phyloP scores from a whole-genome alignment of 129 eudicot species.

The Mikania micrantha region DNA sequence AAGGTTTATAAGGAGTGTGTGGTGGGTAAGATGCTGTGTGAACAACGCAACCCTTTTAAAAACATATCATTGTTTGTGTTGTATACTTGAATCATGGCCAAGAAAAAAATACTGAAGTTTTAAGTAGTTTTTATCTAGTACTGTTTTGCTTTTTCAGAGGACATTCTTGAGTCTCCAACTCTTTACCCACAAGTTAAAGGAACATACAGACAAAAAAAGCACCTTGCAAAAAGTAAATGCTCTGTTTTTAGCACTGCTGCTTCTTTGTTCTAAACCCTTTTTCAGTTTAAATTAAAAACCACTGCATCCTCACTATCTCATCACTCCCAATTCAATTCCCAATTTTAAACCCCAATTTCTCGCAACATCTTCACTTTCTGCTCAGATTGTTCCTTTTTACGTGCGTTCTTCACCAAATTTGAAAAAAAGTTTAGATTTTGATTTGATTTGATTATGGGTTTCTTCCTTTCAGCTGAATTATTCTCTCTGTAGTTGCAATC shows the following conservation, averaged over 20 bases:
- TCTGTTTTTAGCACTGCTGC: conserved; percentile 26
- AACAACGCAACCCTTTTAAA: no score
- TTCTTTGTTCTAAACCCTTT: conserved; percentile 27
- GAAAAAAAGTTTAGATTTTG: conserved; percentile 11
- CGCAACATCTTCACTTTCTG: conserved; percentile 26
- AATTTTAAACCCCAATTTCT: conserved; percentile 31
- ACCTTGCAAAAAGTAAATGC: conserved; percentile 53
- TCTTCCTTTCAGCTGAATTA: neutral
- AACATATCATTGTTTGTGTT: no score
- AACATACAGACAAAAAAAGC: conserved; percentile 25
- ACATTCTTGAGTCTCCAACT: conserved; percentile 29
- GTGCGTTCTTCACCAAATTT: conserved; percentile 20
- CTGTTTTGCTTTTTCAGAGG: conserved; percentile 14
- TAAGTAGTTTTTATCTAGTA: neutral
- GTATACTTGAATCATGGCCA: no score
- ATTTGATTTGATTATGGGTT: conserved; percentile 3
- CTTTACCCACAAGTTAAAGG: conserved; percentile 29
- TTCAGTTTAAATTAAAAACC: conserved; percentile 29
- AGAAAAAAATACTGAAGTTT: no score
- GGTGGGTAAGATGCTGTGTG: no score
- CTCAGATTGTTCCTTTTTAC: conserved; percentile 22
- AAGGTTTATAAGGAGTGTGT: no score
- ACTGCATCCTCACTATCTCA: conserved; percentile 30
- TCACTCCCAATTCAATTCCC: conserved; percentile 37
- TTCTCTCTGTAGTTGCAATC: neutral